Evolutionary conservation across 176 grass and related monocot species (phyloP).

Genomic region (Triticum turgidum): DNA sequence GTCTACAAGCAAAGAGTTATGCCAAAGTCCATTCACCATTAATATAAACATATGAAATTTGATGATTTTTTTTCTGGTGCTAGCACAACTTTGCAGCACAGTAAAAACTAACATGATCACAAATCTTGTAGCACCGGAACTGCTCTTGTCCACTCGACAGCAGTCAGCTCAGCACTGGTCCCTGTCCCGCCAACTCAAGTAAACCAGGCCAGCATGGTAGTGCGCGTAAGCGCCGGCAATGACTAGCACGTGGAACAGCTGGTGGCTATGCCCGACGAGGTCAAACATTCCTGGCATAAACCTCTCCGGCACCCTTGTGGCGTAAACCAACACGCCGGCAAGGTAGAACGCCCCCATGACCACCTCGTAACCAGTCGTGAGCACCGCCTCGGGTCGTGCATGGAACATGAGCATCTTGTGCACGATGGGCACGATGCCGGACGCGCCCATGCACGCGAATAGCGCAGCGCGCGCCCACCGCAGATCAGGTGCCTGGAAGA

Average conservation of each 20-base stretch:
- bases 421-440: conserved; percentile 64
- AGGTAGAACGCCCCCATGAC: conserved; percentile 55
- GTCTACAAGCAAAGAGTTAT: too few species aligned
- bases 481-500: conserved; percentile 57
- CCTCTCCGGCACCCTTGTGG: conserved; percentile 62
- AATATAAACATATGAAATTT: too few species aligned
- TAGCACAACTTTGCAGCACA: too few species aligned
- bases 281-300: conserved; percentile 75
- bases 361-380: conserved; percentile 71
- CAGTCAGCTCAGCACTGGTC: conserved; percentile 38
- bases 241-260: conserved; percentile 72
- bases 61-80: too few species aligned
- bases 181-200: conserved; percentile 69
- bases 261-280: conserved; percentile 74
- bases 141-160: too few species aligned
- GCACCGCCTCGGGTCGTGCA: conserved; percentile 49
- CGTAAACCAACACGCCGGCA: conserved; percentile 58
- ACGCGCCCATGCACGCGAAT: conserved; percentile 65
- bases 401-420: conserved; percentile 73
- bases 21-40: too few species aligned
- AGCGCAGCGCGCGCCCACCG: conserved; percentile 49
- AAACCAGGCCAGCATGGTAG: conserved; percentile 65
- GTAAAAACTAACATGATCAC: too few species aligned
- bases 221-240: conserved; percentile 71
- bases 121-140: too few species aligned